Percentiles rank a stretch among this genome's conserved stretches.
These are phyloP conservation scores for Thymus quinquecostatus DNA, from an alignment of 257 asterid genomes.

Conservation along the genomic window DNA sequence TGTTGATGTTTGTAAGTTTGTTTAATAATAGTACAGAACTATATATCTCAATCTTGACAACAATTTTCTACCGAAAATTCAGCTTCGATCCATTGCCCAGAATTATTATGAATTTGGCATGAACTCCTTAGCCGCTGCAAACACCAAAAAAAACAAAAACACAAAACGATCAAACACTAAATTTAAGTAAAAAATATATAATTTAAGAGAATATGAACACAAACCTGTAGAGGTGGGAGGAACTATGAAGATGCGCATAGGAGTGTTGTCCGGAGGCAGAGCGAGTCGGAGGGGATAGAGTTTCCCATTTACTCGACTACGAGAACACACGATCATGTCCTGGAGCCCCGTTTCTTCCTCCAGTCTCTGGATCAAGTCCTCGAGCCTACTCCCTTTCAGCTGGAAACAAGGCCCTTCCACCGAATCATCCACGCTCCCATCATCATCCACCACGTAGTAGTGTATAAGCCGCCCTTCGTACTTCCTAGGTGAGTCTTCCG, in stretches of 20 bases:
- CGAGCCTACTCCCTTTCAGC: constrained; percentile 69
- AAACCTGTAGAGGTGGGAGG: constrained; percentile 80
- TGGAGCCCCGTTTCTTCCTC: constrained; percentile 72
- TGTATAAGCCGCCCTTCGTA: constrained; percentile 65
- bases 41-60: too few species aligned
- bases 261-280: constrained; percentile 86
- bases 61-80: too few species aligned
- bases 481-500: constrained; percentile 42
- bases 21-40: too few species aligned
- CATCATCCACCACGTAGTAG: constrained; percentile 63
- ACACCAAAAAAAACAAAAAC: too few species aligned
- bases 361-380: constrained; percentile 63
- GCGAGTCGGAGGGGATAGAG: constrained; percentile 83
- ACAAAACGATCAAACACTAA: too few species aligned
- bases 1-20: too few species aligned
- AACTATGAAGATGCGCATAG: constrained; percentile 69
- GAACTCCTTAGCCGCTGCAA: background rate
- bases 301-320: constrained; percentile 61
- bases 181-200: too few species aligned
- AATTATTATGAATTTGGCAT: background rate
- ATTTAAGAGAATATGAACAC: too few species aligned
- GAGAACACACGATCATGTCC: constrained; percentile 62
- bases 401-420: constrained; percentile 55
- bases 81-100: too few species aligned
- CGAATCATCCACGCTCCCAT: constrained; percentile 54